Conservation (phyloP, 2,329 filamentous ascomycete genomes). For the Nannizziopsis barbatae region DNA sequence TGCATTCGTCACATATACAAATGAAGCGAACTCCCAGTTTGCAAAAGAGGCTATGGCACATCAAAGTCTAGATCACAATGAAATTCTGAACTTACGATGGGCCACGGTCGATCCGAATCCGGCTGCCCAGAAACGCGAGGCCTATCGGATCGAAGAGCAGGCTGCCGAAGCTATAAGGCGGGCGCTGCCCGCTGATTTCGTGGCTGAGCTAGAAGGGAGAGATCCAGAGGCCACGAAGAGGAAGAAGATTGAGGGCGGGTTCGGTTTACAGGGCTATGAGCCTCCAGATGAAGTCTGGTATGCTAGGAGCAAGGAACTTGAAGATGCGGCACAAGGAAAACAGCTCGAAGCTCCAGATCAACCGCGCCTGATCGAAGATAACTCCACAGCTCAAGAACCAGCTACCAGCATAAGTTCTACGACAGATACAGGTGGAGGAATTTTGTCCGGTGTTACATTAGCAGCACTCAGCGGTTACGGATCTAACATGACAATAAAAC, state of each 20-base stretch:
- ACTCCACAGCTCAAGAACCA: slow-evolving; percentile 22
- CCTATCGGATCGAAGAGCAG: slow-evolving; percentile 80
- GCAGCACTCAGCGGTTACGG: slow-evolving; percentile 57
- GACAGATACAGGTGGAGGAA: slow-evolving; percentile 43
- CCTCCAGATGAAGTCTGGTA: slow-evolving; percentile 92
- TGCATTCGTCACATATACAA: slow-evolving; percentile 87
- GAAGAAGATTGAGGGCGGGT: slow-evolving; percentile 77
- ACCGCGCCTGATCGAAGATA: slow-evolving; percentile 38
- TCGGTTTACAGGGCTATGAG: slow-evolving; percentile 83
- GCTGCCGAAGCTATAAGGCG: slow-evolving; percentile 85
- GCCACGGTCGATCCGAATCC: slow-evolving; percentile 94
- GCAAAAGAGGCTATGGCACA: slow-evolving; percentile 94
- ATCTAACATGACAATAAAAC: slow-evolving; percentile 34
- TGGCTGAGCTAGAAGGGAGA: slow-evolving; percentile 85
- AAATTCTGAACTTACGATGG: slow-evolving; percentile 93
- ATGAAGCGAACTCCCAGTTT: slow-evolving; percentile 81
- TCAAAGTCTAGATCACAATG: slow-evolving; percentile 79
- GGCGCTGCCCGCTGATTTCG: slow-evolving; percentile 77
- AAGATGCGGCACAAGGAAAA: slow-evolving; percentile 49
- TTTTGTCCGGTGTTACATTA: slow-evolving; percentile 72
- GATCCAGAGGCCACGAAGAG: slow-evolving; percentile 79
- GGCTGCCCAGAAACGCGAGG: slow-evolving; percentile 85
- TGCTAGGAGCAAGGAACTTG: slow-evolving; percentile 60
- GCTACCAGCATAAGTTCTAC: slow-evolving; percentile 4
- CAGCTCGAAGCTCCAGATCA: slow-evolving; percentile 44